Conservation (phyloP, 352 stramenopile genomes). For the Phytopythium mirpurense region DNA sequence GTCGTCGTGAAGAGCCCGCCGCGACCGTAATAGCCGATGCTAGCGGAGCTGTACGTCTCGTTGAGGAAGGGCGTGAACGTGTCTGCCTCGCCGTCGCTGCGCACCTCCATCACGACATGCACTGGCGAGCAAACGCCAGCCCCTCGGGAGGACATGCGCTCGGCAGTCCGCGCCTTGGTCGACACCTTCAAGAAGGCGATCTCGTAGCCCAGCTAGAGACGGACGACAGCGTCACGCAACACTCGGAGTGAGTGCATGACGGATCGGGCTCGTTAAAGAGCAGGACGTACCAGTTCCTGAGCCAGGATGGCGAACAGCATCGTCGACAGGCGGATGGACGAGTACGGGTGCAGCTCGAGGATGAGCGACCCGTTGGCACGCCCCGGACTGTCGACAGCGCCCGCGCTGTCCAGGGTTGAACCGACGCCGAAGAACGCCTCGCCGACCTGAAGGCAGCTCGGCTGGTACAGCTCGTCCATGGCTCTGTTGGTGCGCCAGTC, state of each 20-base stretch:
- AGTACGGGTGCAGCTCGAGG: constrained; percentile 29
- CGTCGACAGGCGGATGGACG: constrained; percentile 21
- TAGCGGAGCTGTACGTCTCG: constrained; percentile 28
- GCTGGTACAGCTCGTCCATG: constrained; percentile 22
- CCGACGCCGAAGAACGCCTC: constrained; percentile 30
- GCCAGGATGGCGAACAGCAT: constrained; percentile 42
- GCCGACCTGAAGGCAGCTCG: constrained; percentile 16
- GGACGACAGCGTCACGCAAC: too few relatives aligned
- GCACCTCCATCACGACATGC: constrained; percentile 28
- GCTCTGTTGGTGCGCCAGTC: constrained; percentile 20
- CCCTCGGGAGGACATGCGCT: constrained; percentile 39
- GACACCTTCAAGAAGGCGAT: too few relatives aligned
- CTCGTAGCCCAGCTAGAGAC: constrained; percentile 17
- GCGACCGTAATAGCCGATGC: constrained; percentile 33
- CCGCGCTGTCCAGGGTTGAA: constrained; percentile 19
- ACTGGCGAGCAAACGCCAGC: constrained; percentile 20
- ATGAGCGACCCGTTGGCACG: constrained; percentile 19
- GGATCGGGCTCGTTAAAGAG: too few relatives aligned
- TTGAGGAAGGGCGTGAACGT: constrained; percentile 17
- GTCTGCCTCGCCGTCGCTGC: constrained; percentile 5
- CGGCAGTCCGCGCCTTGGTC: constrained; percentile 10
- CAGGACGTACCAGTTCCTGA: constrained; percentile 21
- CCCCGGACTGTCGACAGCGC: constrained; percentile 8
- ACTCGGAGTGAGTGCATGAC: neutral
- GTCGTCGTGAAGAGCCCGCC: constrained; percentile 35